phyloP scores from a whole-genome alignment of 1,284 basidiomycete genomes.

The Malassezia vespertilionis region DNA sequence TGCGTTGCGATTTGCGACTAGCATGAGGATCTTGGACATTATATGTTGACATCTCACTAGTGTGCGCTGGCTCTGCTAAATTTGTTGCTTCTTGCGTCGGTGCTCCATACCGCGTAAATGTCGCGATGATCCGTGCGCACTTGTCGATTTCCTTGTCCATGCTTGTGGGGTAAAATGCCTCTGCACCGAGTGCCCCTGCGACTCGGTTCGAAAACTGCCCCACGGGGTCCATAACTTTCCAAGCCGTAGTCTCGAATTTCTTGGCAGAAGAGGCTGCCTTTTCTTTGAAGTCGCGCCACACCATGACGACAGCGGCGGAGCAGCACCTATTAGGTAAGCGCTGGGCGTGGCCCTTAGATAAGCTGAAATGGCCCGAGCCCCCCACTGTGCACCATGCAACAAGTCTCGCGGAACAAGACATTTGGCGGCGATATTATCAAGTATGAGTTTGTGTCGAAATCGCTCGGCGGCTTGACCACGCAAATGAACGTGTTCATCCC shows the following conservation, averaged over 20 bases:
- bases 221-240: constrained; percentile 27
- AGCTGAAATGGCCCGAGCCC: neutral
- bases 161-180: constrained; percentile 40
- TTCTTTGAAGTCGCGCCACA: constrained; percentile 12
- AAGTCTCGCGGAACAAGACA: constrained; percentile 25
- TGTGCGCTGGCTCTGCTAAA: neutral
- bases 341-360: no score
- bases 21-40: constrained; percentile 26
- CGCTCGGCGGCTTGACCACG: constrained; percentile 67
- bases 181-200: constrained; percentile 30
- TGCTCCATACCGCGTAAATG: constrained; percentile 30
- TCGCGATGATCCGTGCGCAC: constrained; percentile 36
- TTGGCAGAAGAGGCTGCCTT: constrained; percentile 21
- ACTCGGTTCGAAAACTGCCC: constrained; percentile 28
- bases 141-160: constrained; percentile 37
- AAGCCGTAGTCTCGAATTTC: constrained; percentile 33
- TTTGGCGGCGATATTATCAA: constrained; percentile 33
- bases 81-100: neutral
- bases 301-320: neutral
- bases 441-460: constrained; percentile 51
- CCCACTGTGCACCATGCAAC: constrained; percentile 10
- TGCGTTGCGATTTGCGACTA: constrained; percentile 38
- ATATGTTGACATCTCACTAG: neutral
- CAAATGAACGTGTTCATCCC: constrained; percentile 87
- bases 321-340: no score